These are phyloP conservation scores for Pyrenophora seminiperda DNA, from an alignment of 2,329 filamentous ascomycete species.

Conservation along the genomic window DNA sequence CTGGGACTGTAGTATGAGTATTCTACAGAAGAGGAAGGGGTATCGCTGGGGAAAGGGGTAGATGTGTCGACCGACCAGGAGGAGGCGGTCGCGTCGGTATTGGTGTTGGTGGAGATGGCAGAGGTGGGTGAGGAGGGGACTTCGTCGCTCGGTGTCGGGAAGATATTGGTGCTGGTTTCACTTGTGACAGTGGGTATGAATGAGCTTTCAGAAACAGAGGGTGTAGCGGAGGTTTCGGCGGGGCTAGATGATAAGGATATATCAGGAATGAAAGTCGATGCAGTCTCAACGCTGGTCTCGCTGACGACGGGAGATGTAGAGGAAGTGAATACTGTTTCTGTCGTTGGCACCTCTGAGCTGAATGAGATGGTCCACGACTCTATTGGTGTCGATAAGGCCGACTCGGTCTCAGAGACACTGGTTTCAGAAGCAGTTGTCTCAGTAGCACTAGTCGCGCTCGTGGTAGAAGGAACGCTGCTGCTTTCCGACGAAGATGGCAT, in stretches of 20 bases:
- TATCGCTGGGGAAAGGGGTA: not conserved
- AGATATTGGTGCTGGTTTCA: no score
- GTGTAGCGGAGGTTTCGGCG: not conserved
- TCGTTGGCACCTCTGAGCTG: not conserved
- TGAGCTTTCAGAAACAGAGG: not conserved
- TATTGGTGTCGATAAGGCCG: not conserved
- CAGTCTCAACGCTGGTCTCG: no score
- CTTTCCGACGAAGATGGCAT: not conserved
- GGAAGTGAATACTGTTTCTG: not conserved
- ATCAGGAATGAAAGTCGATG: no score
- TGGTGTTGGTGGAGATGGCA: conserved; percentile 7
- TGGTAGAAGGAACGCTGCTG: not conserved
- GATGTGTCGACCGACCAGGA: conserved; percentile 6
- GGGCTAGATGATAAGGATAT: no score
- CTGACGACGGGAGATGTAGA: not conserved
- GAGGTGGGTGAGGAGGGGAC: not conserved
- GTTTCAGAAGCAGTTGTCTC: not conserved
- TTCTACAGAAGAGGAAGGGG: not conserved
- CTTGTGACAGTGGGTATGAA: not conserved
- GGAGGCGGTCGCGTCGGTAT: conserved; percentile 10
- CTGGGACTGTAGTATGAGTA: conserved; percentile 6
- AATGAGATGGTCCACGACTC: not conserved
- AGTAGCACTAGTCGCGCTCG: conserved; percentile 2
- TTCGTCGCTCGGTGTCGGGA: no score
- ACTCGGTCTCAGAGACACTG: not conserved